These are phyloP conservation scores for Yamadazyma akitaensis DNA, from an alignment of 805 yeast species.

Conservation along the genomic window DNA sequence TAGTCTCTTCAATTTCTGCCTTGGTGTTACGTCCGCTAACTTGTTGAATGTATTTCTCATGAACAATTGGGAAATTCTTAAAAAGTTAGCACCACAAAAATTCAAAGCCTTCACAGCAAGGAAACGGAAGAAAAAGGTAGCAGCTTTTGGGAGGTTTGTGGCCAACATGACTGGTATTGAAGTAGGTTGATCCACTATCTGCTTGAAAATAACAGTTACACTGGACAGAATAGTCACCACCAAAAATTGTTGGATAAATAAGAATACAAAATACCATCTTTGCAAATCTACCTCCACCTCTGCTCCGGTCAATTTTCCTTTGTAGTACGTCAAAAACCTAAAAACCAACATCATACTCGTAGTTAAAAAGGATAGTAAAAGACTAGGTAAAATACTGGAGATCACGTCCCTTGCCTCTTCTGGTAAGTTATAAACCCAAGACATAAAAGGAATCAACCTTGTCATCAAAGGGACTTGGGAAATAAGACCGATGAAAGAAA, in stretches of 20 bases:
- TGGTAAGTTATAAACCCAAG: slow-evolving; percentile 56
- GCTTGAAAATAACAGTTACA: slow-evolving; percentile 57
- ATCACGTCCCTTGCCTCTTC: slow-evolving; percentile 48
- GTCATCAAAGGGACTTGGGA: slow-evolving; percentile 71
- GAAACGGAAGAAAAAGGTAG: slow-evolving; percentile 81
- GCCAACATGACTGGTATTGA: slow-evolving; percentile 73
- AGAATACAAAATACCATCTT: slow-evolving; percentile 71
- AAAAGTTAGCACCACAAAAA: slow-evolving; percentile 66
- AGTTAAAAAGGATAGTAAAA: slow-evolving; percentile 60
- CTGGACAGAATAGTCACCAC: slow-evolving; percentile 86
- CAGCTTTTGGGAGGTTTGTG: slow-evolving; percentile 76
- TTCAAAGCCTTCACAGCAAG: slow-evolving; percentile 72
- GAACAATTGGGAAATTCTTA: slow-evolving; percentile 55
- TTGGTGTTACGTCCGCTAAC: slow-evolving; percentile 55
- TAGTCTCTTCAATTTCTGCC: slow-evolving; percentile 47
- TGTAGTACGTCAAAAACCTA: slow-evolving; percentile 49
- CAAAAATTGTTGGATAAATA: slow-evolving; percentile 78
- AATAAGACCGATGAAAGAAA: slow-evolving; percentile 71
- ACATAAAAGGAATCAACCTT: slow-evolving; percentile 55
- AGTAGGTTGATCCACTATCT: slow-evolving; percentile 64
- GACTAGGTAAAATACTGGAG: slow-evolving; percentile 65
- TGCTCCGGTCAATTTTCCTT: slow-evolving; percentile 60
- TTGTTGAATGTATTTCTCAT: slow-evolving; percentile 32
- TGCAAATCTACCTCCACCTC: slow-evolving; percentile 70
- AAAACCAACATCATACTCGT: slow-evolving; percentile 60